These are phyloP conservation scores for Bipolaris gigantea DNA, from an alignment of 2,329 filamentous ascomycete genomes.

Conservation along the genomic window DNA sequence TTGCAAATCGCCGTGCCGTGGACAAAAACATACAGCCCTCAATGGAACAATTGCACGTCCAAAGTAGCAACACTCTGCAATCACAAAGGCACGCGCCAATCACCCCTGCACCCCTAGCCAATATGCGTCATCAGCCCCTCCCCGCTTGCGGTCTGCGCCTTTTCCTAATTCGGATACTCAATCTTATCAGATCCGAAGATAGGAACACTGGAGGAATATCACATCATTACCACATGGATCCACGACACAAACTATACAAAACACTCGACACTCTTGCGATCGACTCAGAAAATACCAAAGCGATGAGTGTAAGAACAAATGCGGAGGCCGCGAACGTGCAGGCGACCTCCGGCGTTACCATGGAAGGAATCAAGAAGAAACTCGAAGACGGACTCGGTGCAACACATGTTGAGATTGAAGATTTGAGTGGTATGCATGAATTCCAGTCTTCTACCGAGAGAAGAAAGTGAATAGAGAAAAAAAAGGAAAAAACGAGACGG, in stretches of 20 bases:
- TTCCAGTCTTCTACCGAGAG: neutral
- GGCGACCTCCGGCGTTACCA: conserved; percentile 66
- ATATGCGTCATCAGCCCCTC: conserved; percentile 23
- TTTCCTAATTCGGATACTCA: conserved; percentile 10
- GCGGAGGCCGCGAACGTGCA: conserved; percentile 55
- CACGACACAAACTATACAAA: conserved; percentile 40
- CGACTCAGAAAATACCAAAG: conserved; percentile 13
- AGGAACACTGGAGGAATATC: conserved; percentile 20
- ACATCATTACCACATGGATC: conserved; percentile 33
- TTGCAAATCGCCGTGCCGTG: conserved; percentile 44
- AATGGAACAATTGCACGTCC: neutral
- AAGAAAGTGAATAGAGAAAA: neutral
- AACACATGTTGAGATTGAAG: conserved; percentile 81
- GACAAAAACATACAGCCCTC: conserved; percentile 37
- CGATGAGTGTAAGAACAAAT: conserved; percentile 51
- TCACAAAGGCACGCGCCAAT: conserved; percentile 2
- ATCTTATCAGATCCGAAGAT: conserved; percentile 45
- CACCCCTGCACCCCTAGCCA: conserved; percentile 15
- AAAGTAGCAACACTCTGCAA: conserved; percentile 7
- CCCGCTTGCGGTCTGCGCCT: conserved; percentile 8
- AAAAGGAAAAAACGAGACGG: too few species aligned
- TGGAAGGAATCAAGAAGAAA: conserved; percentile 68
- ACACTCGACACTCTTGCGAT: conserved; percentile 34
- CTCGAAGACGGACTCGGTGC: conserved; percentile 72
- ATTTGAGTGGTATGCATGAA: conserved; percentile 75